Conservation (phyloP, 2,329 filamentous ascomycete genomes). For the Nigrospora osmanthi region DNA sequence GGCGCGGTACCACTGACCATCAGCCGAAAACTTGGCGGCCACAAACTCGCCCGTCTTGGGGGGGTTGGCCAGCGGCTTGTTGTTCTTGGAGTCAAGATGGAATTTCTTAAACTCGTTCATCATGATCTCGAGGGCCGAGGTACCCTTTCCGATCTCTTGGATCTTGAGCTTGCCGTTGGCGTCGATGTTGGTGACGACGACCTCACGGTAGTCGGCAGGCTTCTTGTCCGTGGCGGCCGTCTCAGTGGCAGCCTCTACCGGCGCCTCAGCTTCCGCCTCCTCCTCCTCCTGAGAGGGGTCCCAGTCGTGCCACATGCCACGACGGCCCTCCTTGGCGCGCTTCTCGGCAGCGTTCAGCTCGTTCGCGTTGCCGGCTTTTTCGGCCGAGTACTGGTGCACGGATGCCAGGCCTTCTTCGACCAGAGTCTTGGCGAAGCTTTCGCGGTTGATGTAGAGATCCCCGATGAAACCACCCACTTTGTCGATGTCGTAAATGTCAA, state of each 20-base stretch:
- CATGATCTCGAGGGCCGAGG: constrained; percentile 73
- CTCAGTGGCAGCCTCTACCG: constrained; percentile 36
- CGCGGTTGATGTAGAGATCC: constrained; percentile 84
- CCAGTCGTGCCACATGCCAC: constrained; percentile 90
- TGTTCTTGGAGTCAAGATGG: constrained; percentile 79
- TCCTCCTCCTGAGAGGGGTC: constrained; percentile 79
- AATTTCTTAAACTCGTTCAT: constrained; percentile 90
- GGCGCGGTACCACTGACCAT: constrained; percentile 91
- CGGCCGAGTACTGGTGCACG: constrained; percentile 90
- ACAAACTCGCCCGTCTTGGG: constrained; percentile 91
- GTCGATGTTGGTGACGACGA: constrained; percentile 87
- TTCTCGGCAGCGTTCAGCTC: constrained; percentile 85
- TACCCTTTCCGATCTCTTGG: constrained; percentile 83
- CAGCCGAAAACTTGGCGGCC: constrained; percentile 81
- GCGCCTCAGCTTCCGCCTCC: constrained; percentile 42
- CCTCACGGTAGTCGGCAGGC: constrained; percentile 78
- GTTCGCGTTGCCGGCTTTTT: constrained; percentile 83
- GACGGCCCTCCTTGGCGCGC: constrained; percentile 80
- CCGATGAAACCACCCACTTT: constrained; percentile 98
- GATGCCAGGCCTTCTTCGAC: constrained; percentile 90
- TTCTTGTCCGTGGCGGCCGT: constrained; percentile 53
- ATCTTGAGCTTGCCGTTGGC: constrained; percentile 77
- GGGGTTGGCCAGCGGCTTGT: constrained; percentile 60
- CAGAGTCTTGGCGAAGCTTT: constrained; percentile 89
- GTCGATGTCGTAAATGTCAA: constrained; percentile 90